Evolutionary conservation across 805 yeast species (phyloP).

Genomic region (Dipodascus albidus): DNA sequence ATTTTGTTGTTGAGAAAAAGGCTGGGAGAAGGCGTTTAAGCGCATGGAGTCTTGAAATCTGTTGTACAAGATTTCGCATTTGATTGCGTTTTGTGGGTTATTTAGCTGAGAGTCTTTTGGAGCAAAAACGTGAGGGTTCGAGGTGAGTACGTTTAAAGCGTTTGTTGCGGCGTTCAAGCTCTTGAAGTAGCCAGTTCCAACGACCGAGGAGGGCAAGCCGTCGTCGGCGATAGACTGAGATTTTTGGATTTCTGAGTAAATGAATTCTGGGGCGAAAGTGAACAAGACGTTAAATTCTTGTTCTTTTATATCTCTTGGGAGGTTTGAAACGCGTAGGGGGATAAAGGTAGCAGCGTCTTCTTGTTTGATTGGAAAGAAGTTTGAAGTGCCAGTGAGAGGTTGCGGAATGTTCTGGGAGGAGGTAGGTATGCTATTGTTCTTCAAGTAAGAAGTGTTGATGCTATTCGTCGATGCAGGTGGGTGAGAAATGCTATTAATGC

Average conservation of each 20-base stretch:
- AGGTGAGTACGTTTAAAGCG: constrained; percentile 20
- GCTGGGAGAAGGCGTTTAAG: not conserved
- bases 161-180: constrained; percentile 20
- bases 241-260: constrained; percentile 23
- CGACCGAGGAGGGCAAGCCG: constrained; percentile 16
- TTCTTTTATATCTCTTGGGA: constrained; percentile 27
- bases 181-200: constrained; percentile 22
- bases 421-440: not conserved
- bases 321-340: constrained; percentile 19
- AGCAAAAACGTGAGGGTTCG: constrained; percentile 19
- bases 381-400: not conserved
- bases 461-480: not conserved
- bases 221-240: constrained; percentile 14
- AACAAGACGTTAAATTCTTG: constrained; percentile 29
- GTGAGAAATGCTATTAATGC: constrained; percentile 1
- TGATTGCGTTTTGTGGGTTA: constrained; percentile 8
- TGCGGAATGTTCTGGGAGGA: not conserved
- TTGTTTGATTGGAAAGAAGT: not conserved
- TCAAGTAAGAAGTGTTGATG: not conserved
- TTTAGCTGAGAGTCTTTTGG: constrained; percentile 4
- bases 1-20: constrained; percentile 1
- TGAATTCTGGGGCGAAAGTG: constrained; percentile 29
- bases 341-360: not conserved
- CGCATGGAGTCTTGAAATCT: not conserved
- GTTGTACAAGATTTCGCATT: not conserved